Conservation (phyloP, 2,329 filamentous ascomycete genomes). For the Mycocentrospora acerina region DNA sequence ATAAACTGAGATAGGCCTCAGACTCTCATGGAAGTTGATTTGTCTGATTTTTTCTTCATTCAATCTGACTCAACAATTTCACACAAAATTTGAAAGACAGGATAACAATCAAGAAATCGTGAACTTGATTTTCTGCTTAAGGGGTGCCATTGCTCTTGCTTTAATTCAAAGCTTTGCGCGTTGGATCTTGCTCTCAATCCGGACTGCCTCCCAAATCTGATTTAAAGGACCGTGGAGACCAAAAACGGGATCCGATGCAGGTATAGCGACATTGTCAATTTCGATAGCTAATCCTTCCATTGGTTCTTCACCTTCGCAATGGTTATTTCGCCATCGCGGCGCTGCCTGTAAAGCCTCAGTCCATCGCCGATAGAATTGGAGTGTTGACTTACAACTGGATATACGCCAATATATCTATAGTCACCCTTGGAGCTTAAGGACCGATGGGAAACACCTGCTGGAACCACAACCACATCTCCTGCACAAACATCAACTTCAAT, state of each 20-base stretch:
- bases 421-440: slow-evolving; percentile 28
- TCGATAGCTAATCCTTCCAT: slow-evolving; percentile 4
- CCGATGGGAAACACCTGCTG: slow-evolving; percentile 40
- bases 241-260: slow-evolving; percentile 8
- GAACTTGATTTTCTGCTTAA: too few relatives aligned
- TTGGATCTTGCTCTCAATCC: too few relatives aligned
- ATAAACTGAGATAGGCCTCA: neutral
- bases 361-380: neutral
- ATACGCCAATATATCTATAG: slow-evolving; percentile 41
- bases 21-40: neutral
- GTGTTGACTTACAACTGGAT: slow-evolving; percentile 32
- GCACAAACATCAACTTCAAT: slow-evolving; percentile 13
- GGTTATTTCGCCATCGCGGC: slow-evolving; percentile 11
- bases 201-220: slow-evolving; percentile 7
- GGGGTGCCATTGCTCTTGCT: too few relatives aligned
- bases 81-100: too few relatives aligned
- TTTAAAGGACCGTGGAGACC: slow-evolving; percentile 7
- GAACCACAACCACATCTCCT: slow-evolving; percentile 41
- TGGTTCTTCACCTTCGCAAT: slow-evolving; percentile 4
- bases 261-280: slow-evolving; percentile 6
- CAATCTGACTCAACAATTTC: too few relatives aligned
- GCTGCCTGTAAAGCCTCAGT: slow-evolving; percentile 1
- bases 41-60: too few relatives aligned
- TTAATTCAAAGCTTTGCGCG: too few relatives aligned
- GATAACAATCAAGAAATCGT: too few relatives aligned